A percentile compares a stretch with the other conserved stretches of the same genome.
Conservation (phyloP, 352 stramenopile genomes). For the Pythium phragmitis region DNA sequence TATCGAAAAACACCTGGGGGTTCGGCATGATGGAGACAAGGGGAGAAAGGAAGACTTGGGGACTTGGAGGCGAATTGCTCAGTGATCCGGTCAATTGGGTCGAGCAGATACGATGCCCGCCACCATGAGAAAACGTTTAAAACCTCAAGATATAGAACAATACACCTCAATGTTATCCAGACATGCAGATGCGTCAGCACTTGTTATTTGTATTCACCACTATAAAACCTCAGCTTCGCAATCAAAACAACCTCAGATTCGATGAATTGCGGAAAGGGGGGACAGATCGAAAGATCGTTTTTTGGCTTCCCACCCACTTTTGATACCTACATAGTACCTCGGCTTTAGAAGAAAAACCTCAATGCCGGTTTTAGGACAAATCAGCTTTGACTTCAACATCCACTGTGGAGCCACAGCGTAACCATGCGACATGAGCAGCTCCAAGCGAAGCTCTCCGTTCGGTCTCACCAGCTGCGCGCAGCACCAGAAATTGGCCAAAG, state of each 20-base stretch:
- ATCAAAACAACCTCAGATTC: constrained; percentile 19
- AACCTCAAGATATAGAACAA: constrained; percentile 16
- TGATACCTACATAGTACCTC: constrained; percentile 1
- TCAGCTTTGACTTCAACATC: constrained; percentile 31
- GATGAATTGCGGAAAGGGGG: neutral
- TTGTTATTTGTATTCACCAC: constrained; percentile 5
- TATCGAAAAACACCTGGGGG: constrained; percentile 97
- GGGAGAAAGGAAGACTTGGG: constrained; percentile 16
- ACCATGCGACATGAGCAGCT: constrained; percentile 33
- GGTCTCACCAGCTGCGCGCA: neutral
- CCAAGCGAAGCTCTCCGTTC: neutral
- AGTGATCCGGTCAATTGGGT: constrained; percentile 11
- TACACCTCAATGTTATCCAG: constrained; percentile 2
- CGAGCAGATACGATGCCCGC: constrained; percentile 9
- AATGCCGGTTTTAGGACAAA: constrained; percentile 12
- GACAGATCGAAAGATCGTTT: constrained; percentile 26
- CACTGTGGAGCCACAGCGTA: constrained; percentile 33
- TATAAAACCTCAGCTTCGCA: constrained; percentile 7
- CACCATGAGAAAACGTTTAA: constrained; percentile 15
- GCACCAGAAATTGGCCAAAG: constrained; percentile 80
- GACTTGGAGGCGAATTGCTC: constrained; percentile 23
- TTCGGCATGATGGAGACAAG: constrained; percentile 63
- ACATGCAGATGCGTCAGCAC: constrained; percentile 12
- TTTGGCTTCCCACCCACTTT: constrained; percentile 2
- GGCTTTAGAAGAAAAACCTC: constrained; percentile 3